Percentiles rank a stretch among this genome's conserved stretches.
These are phyloP conservation scores for Metrosideros polymorpha DNA, from an alignment of 441 rosid species.

Conservation along the genomic window DNA sequence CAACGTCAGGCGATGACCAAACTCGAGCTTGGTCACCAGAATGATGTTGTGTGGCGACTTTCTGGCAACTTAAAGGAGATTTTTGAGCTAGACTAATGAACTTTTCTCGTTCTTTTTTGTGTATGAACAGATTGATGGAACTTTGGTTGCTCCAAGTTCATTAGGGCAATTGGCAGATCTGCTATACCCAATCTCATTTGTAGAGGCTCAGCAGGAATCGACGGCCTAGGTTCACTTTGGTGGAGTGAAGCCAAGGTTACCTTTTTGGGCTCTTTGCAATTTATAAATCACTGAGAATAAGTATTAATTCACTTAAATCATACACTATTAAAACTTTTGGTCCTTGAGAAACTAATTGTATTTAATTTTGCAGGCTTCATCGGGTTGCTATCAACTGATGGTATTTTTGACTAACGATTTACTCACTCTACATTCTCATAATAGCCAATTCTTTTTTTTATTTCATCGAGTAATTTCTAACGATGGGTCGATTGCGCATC, in stretches of 20 bases:
- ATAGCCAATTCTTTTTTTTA: background rate
- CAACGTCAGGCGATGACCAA: background rate
- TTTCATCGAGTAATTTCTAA: background rate
- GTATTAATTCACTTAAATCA: background rate
- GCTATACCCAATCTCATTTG: slow-evolving; percentile 1
- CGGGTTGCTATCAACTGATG: background rate
- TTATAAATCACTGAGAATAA: background rate
- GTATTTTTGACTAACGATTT: background rate
- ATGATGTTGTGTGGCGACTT: background rate
- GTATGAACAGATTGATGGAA: slow-evolving; percentile 10
- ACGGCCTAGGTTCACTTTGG: slow-evolving; percentile 22
- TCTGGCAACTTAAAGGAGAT: too few species aligned
- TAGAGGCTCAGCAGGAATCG: slow-evolving; percentile 11
- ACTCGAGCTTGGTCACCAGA: background rate
- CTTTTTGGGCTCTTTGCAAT: background rate
- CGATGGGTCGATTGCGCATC: too few species aligned
- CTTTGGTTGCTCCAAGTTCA: slow-evolving; percentile 1
- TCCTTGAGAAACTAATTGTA: background rate
- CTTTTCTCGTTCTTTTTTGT: too few species aligned
- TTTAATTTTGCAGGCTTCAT: background rate
- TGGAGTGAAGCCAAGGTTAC: slow-evolving; percentile 9
- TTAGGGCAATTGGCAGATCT: background rate
- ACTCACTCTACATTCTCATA: background rate
- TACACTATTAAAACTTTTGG: background rate
- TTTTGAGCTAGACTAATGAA: too few species aligned